Conservation (phyloP, 768 basidiomycete genomes). For the Leccinum subtestaceum region DNA sequence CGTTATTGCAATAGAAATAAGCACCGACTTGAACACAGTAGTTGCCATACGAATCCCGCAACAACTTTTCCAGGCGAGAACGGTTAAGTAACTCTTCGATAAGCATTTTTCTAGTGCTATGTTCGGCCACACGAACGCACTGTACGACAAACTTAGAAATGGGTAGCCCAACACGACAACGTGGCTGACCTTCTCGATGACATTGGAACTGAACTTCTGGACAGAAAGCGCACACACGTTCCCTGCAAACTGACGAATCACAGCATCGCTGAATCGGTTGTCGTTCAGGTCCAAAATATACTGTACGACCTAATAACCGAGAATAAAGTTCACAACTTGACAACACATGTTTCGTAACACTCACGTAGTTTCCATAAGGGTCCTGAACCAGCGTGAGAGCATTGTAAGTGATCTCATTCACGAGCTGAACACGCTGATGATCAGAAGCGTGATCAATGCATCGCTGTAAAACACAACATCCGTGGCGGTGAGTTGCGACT, state of each 20-base stretch:
- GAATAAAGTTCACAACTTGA: not conserved
- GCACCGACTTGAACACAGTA: conserved; percentile 82
- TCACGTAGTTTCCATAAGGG: conserved; percentile 89
- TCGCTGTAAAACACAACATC: conserved; percentile 96
- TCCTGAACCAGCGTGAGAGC: conserved; percentile 97
- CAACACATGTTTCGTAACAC: conserved; percentile 22
- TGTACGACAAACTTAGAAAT: conserved; percentile 21
- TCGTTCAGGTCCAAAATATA: conserved; percentile 98
- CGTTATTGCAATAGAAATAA: not conserved
- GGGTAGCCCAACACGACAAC: not conserved
- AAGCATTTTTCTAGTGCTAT: conserved; percentile 87
- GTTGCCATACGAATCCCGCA: conserved; percentile 95
- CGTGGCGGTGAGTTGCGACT: conserved; percentile 96
- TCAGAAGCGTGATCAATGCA: conserved; percentile 99
- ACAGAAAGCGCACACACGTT: conserved; percentile 97
- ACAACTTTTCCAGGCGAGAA: conserved; percentile 88
- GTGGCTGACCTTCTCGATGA: conserved; percentile 82
- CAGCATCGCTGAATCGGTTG: conserved; percentile 95
- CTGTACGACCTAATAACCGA: conserved; percentile 75
- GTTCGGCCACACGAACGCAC: conserved; percentile 94
- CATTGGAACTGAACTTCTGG: conserved; percentile 99
- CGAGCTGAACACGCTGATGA: conserved; percentile 90
- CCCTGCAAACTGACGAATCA: conserved; percentile 96
- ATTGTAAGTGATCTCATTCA: conserved; percentile 98
- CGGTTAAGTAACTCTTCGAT: conserved; percentile 96